These are phyloP conservation scores for Tetrastigma voinierianum DNA, from an alignment of 164 flowering plant genomes.

Conservation along the genomic window DNA sequence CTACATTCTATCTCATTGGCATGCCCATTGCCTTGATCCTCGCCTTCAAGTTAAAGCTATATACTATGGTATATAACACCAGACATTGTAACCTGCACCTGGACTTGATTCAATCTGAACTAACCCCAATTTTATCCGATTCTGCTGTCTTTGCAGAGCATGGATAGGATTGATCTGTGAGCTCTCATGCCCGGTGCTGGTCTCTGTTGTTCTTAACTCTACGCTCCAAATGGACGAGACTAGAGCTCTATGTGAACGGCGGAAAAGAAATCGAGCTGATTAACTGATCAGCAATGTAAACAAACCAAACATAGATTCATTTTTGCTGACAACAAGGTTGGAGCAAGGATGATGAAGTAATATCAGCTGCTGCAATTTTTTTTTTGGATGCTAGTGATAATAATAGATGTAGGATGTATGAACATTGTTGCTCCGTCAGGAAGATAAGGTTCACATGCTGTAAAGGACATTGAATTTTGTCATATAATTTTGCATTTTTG, in stretches of 20 bases:
- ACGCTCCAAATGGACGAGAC: constrained; percentile 39
- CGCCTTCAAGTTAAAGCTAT: constrained; percentile 43
- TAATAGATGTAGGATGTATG: no score
- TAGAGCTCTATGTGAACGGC: constrained; percentile 25
- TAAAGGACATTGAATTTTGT: no score
- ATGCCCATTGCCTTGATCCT: constrained; percentile 65
- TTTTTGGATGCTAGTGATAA: no score
- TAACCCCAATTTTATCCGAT: neutral
- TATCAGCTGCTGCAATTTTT: no score
- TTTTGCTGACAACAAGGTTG: no score
- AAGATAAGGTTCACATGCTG: no score
- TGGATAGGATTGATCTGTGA: constrained; percentile 76
- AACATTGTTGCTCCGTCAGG: no score
- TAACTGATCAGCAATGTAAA: no score
- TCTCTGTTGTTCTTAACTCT: constrained; percentile 48
- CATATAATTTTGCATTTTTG: no score
- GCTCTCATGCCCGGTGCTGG: constrained; percentile 44
- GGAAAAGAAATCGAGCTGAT: constrained; percentile 5
- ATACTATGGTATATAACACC: constrained; percentile 64
- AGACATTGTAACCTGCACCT: neutral
- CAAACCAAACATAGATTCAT: no score
- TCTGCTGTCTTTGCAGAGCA: constrained; percentile 43
- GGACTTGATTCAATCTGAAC: neutral
- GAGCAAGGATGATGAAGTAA: no score
- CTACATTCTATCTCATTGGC: constrained; percentile 72